Conservation (phyloP, 768 basidiomycete genomes). For the Suillus fuscotomentosus region DNA sequence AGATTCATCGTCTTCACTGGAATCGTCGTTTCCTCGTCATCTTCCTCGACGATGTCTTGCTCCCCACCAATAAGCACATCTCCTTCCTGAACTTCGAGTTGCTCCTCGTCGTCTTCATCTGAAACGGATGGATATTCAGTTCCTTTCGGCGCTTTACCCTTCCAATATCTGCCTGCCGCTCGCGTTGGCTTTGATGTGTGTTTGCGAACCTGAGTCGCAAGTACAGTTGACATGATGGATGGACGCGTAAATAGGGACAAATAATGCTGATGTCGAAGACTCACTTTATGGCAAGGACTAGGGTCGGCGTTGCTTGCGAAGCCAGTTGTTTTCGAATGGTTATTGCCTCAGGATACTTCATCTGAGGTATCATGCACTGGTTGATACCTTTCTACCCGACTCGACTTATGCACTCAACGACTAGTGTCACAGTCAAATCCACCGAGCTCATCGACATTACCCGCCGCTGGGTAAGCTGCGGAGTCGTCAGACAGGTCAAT, state of each 20-base stretch:
- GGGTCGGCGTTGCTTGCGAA: too few species aligned
- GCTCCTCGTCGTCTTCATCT: slow-evolving; percentile 51
- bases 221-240: slow-evolving; percentile 31
- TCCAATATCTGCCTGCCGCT: slow-evolving; percentile 86
- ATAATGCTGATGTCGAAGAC: background rate
- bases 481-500: background rate
- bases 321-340: too few species aligned
- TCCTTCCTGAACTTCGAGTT: slow-evolving; percentile 40
- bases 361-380: too few species aligned
- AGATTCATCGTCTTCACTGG: slow-evolving; percentile 61
- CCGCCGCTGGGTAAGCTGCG: background rate
- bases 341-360: too few species aligned
- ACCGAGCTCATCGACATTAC: too few species aligned
- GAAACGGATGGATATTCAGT: slow-evolving; percentile 62
- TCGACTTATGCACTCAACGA: too few species aligned
- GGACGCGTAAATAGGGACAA: slow-evolving; percentile 5
- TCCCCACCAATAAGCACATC: slow-evolving; percentile 63
- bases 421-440: too few species aligned
- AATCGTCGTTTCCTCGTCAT: slow-evolving; percentile 45
- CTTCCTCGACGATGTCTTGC: slow-evolving; percentile 46
- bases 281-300: too few species aligned
- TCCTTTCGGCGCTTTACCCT: slow-evolving; percentile 86
- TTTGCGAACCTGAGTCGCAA: slow-evolving; percentile 48
- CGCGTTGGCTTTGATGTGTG: slow-evolving; percentile 74
- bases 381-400: too few species aligned